Conservation (phyloP, 202 grass and related monocot species). For the Setaria italica region DNA sequence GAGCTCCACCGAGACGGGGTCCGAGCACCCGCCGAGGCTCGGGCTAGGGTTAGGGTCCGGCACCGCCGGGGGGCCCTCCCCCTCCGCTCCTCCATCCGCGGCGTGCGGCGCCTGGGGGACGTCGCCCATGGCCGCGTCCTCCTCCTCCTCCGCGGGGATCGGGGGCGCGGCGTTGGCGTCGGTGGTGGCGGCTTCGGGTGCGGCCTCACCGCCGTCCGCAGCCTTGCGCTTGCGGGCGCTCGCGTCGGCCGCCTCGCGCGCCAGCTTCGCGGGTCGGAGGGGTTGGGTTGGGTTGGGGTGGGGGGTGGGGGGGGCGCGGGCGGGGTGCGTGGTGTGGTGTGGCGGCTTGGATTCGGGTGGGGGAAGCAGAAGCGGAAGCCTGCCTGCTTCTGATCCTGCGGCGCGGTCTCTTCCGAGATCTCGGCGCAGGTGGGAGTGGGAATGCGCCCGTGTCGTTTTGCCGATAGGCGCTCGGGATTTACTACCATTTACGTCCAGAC, state of each 20-base stretch:
- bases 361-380: not conserved
- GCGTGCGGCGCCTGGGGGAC: conserved; percentile 22
- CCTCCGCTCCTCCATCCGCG: not conserved
- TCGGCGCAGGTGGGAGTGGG: conserved; percentile 25
- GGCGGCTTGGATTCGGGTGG: conserved; percentile 50
- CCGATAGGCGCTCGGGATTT: conserved; percentile 27
- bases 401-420: conserved; percentile 47
- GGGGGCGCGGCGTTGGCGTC: not conserved
- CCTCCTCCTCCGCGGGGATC: conserved; percentile 43
- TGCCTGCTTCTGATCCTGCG: conserved; percentile 27
- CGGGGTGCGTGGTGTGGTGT: not conserved
- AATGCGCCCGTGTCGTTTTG: conserved; percentile 35
- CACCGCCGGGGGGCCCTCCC: not conserved
- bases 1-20: conserved; percentile 54
- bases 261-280: conserved; percentile 63
- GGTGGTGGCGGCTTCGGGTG: not conserved
- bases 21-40: conserved; percentile 31
- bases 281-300: not conserved
- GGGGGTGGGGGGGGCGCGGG: too few species aligned
- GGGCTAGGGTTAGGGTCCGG: conserved; percentile 51
- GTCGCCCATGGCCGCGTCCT: conserved; percentile 49
- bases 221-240: conserved; percentile 91
- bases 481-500: not conserved
- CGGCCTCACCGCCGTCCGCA: conserved; percentile 49
- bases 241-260: conserved; percentile 84